Percentiles rank a stretch among this genome's conserved stretches.
Evolutionary conservation across 768 basidiomycete species (phyloP).

Genomic region (Cystofilobasidium bisporidii): DNA sequence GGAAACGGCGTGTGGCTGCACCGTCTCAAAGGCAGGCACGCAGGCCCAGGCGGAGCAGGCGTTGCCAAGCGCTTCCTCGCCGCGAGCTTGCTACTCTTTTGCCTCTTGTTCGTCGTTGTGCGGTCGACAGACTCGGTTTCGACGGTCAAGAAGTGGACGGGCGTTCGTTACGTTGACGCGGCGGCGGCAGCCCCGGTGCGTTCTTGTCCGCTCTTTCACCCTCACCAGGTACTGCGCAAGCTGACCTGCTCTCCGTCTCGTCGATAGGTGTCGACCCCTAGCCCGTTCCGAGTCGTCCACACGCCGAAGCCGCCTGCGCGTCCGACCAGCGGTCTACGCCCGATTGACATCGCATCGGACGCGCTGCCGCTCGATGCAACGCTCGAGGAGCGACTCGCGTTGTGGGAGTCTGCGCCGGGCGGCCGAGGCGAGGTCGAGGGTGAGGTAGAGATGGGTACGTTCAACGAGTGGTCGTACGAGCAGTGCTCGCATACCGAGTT

Average conservation of each 20-base stretch:
- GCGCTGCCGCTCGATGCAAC: conserved; percentile 39
- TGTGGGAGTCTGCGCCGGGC: conserved; percentile 32
- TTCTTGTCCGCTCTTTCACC: too few species aligned
- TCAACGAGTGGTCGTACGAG: conserved; percentile 40
- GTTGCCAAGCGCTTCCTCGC: not conserved
- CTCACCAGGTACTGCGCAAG: too few species aligned
- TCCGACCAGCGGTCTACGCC: not conserved
- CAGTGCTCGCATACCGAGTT: conserved; percentile 27
- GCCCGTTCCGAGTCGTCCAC: not conserved
- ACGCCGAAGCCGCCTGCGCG: not conserved
- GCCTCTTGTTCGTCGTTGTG: not conserved
- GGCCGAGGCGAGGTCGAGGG: conserved; percentile 36
- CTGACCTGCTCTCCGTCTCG: not conserved
- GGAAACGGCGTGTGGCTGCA: not conserved
- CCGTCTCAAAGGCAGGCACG: too few species aligned
- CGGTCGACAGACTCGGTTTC: not conserved
- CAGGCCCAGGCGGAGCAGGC: not conserved
- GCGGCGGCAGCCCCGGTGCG: not conserved
- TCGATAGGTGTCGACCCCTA: not conserved
- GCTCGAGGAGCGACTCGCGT: conserved; percentile 38
- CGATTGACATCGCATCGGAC: conserved; percentile 19
- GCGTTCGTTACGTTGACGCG: not conserved
- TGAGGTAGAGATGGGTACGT: conserved; percentile 36
- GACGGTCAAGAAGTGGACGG: not conserved
- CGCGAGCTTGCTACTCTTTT: not conserved